These are phyloP conservation scores for Vanilla planifolia DNA, from an alignment of 106 monocot species.

Conservation along the genomic window DNA sequence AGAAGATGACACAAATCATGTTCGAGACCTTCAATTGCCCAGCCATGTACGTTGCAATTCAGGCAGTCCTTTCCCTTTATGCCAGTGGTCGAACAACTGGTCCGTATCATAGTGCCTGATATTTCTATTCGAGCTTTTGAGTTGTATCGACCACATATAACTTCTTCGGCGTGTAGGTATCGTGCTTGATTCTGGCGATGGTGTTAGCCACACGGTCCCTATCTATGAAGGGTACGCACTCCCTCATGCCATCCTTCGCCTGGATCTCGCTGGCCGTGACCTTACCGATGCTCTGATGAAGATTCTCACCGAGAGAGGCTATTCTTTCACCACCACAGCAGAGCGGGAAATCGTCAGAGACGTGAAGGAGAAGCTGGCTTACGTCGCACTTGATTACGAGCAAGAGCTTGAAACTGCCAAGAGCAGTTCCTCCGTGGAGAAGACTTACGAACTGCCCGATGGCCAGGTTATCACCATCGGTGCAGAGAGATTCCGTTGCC, in stretches of 20 bases:
- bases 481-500: slow-evolving; percentile 23
- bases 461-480: slow-evolving; percentile 26
- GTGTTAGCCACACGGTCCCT: slow-evolving; percentile 26
- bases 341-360: slow-evolving; percentile 27
- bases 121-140: too few relatives aligned
- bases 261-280: slow-evolving; percentile 21
- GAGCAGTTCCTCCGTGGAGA: slow-evolving; percentile 23
- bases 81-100: slow-evolving; percentile 13
- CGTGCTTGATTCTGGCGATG: slow-evolving; percentile 28
- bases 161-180: slow-evolving; percentile 7
- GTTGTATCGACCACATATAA: neutral
- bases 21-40: slow-evolving; percentile 16
- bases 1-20: slow-evolving; percentile 21
- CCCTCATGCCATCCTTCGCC: slow-evolving; percentile 20
- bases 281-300: slow-evolving; percentile 25
- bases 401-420: slow-evolving; percentile 25
- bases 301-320: slow-evolving; percentile 24
- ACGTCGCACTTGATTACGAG: slow-evolving; percentile 23
- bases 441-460: slow-evolving; percentile 22
- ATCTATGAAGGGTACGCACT: slow-evolving; percentile 27
- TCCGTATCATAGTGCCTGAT: neutral
- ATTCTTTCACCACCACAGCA: slow-evolving; percentile 21
- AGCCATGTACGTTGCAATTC: slow-evolving; percentile 18
- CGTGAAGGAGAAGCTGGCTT: slow-evolving; percentile 29
- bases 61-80: slow-evolving; percentile 16